Conservation (phyloP, 2,329 filamentous ascomycete species). For the Bretziella fagacearum region DNA sequence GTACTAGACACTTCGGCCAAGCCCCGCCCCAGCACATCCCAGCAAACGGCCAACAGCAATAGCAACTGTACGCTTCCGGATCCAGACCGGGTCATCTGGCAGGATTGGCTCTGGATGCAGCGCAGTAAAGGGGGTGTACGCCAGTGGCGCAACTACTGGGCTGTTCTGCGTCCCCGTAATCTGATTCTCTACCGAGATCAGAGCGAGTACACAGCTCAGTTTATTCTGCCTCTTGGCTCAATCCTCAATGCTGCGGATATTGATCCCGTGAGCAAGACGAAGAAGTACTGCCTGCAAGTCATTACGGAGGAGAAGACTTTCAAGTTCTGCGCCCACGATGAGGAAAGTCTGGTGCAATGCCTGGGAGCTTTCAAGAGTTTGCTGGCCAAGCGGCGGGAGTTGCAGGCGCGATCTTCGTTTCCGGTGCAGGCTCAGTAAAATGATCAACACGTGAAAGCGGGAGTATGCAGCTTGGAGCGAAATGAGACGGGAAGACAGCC, state of each 20-base stretch:
- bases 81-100: slow-evolving; percentile 79
- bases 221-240: slow-evolving; percentile 60
- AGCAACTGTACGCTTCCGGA: slow-evolving; percentile 38
- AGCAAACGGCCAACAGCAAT: slow-evolving; percentile 20
- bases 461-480: neutral
- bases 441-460: neutral
- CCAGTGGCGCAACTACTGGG: slow-evolving; percentile 93
- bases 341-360: slow-evolving; percentile 69
- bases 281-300: slow-evolving; percentile 75
- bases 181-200: slow-evolving; percentile 88
- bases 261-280: slow-evolving; percentile 69
- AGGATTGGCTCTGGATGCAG: slow-evolving; percentile 75
- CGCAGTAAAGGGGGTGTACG: slow-evolving; percentile 68
- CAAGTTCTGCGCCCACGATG: slow-evolving; percentile 58
- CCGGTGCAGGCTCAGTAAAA: neutral
- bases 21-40: slow-evolving; percentile 2
- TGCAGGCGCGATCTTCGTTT: slow-evolving; percentile 25
- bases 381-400: slow-evolving; percentile 50
- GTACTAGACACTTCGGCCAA: slow-evolving; percentile 9
- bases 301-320: slow-evolving; percentile 84
- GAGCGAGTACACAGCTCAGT: slow-evolving; percentile 69
- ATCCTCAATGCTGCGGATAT: slow-evolving; percentile 89
- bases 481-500: neutral
- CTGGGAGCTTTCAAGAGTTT: slow-evolving; percentile 84
- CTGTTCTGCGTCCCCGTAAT: slow-evolving; percentile 69